Percentiles rank a stretch among this genome's conserved stretches.
Conservation (phyloP, 2,329 filamentous ascomycete genomes). For the Aspergillus phoenicis region DNA sequence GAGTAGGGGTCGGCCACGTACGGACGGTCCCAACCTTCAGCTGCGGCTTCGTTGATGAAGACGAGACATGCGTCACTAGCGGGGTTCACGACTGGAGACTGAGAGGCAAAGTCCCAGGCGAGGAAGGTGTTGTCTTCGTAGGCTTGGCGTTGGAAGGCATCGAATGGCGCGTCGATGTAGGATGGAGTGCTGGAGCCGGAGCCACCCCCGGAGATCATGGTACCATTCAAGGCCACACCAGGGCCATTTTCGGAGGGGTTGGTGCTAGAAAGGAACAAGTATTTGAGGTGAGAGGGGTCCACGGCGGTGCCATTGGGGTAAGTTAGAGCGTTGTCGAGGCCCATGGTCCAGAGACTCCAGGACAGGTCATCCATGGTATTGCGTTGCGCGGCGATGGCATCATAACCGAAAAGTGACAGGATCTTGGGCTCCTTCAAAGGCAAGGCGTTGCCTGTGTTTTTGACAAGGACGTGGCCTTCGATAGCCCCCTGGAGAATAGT, state of each 20-base stretch:
- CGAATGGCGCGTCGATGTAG: constrained; percentile 56
- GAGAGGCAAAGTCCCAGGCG: constrained; percentile 60
- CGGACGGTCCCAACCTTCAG: constrained; percentile 40
- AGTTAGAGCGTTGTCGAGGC: background rate
- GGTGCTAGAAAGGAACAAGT: constrained; percentile 25
- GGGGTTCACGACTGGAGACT: constrained; percentile 52
- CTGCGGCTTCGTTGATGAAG: constrained; percentile 58
- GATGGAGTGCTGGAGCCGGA: constrained; percentile 54
- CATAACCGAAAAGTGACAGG: constrained; percentile 63
- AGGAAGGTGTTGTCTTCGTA: constrained; percentile 60
- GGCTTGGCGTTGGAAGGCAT: constrained; percentile 57
- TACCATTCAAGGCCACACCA: constrained; percentile 50
- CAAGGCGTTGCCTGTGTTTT: constrained; percentile 54
- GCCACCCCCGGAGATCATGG: constrained; percentile 51
- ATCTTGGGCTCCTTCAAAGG: constrained; percentile 43
- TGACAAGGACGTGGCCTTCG: constrained; percentile 60
- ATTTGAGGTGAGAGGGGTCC: constrained; percentile 12
- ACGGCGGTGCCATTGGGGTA: constrained; percentile 18
- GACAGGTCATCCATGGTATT: constrained; percentile 31
- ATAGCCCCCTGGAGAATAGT: constrained; percentile 53
- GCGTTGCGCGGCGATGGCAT: constrained; percentile 42
- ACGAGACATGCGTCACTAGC: constrained; percentile 47
- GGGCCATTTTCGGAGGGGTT: constrained; percentile 25
- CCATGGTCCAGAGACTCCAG: constrained; percentile 8
- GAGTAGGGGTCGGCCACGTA: constrained; percentile 43